phyloP scores from a whole-genome alignment of 495 filamentous ascomycete species.

The Hypoxylon trugodes region DNA sequence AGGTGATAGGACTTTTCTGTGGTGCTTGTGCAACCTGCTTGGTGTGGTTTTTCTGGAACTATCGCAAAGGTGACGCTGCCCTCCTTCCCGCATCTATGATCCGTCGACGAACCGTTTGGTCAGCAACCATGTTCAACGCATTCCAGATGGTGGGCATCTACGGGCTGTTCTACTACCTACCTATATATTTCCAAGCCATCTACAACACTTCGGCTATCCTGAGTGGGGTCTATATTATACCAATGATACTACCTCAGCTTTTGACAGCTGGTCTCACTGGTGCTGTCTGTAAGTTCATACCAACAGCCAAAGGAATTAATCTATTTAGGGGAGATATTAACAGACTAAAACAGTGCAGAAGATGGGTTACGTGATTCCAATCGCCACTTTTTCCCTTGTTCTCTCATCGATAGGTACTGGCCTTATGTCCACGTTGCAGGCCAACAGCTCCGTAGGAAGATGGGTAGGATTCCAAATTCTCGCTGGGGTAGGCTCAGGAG shows the following conservation, averaged over 20 bases:
- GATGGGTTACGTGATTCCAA: too few species aligned
- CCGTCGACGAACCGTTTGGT: conserved; percentile 45
- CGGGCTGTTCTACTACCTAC: conserved; percentile 58
- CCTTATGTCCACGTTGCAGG: conserved; percentile 57
- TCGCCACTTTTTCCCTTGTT: too few species aligned
- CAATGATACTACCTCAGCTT: conserved; percentile 54
- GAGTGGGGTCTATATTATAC: conserved; percentile 58
- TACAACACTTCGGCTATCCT: conserved; percentile 51
- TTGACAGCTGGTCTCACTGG: too few species aligned
- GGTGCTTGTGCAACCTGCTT: conserved; percentile 42
- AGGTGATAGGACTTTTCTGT: conserved; percentile 43
- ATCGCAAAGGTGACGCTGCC: conserved; percentile 49
- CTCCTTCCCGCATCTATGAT: conserved; percentile 57
- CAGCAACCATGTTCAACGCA: conserved; percentile 39
- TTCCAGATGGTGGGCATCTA: conserved; percentile 40
- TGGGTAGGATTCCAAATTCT: conserved; percentile 70
- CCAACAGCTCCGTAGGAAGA: conserved; percentile 50
- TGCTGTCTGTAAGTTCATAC: too few species aligned
- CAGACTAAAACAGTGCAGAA: too few species aligned
- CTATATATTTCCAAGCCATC: conserved; percentile 71
- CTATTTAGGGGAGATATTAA: too few species aligned
- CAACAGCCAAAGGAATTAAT: too few species aligned
- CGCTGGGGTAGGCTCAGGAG: conserved; percentile 56
- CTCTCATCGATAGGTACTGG: conserved; percentile 64
- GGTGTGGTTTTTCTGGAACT: conserved; percentile 53